Conservation (phyloP, 2,329 filamentous ascomycete species). For the Colletotrichum tabaci region DNA sequence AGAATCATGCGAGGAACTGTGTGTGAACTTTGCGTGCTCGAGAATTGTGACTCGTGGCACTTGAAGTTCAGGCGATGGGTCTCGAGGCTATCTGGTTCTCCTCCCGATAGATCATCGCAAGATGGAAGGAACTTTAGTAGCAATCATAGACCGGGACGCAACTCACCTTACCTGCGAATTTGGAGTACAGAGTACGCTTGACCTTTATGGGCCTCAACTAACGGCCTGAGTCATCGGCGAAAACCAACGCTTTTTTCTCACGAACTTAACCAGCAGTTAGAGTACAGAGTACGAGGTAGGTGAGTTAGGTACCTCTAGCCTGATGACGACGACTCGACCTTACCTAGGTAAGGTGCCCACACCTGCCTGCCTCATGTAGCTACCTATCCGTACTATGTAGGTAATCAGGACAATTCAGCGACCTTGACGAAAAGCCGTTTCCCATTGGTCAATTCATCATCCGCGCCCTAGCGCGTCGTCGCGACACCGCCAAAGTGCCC, state of each 20-base stretch:
- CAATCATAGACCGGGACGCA: neutral
- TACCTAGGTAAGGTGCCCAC: too few relatives aligned
- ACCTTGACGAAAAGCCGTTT: neutral
- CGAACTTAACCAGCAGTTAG: too few relatives aligned
- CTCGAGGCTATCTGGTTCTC: conserved; percentile 13
- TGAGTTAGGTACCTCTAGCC: too few relatives aligned
- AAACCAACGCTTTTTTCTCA: too few relatives aligned
- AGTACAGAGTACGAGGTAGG: too few relatives aligned
- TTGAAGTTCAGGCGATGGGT: conserved; percentile 17
- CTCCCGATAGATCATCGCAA: conserved; percentile 25
- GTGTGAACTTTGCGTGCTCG: conserved; percentile 12
- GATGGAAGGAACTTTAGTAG: neutral
- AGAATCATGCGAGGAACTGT: conserved; percentile 13
- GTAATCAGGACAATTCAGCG: neutral
- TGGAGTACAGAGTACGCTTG: too few relatives aligned
- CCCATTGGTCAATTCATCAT: conserved; percentile 39
- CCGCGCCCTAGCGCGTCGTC: conserved; percentile 29
- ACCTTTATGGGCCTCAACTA: too few relatives aligned
- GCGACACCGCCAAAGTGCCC: conserved; percentile 37
- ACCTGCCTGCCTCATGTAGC: too few relatives aligned
- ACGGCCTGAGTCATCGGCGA: too few relatives aligned
- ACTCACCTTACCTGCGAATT: neutral
- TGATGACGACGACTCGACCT: too few relatives aligned
- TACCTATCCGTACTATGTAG: too few relatives aligned
- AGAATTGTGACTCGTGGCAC: neutral